Evolutionary conservation across 768 basidiomycete species (phyloP), one percentile per base, ranked within the genome.

Genomic region (Kockovaella imperatae): DNA sequence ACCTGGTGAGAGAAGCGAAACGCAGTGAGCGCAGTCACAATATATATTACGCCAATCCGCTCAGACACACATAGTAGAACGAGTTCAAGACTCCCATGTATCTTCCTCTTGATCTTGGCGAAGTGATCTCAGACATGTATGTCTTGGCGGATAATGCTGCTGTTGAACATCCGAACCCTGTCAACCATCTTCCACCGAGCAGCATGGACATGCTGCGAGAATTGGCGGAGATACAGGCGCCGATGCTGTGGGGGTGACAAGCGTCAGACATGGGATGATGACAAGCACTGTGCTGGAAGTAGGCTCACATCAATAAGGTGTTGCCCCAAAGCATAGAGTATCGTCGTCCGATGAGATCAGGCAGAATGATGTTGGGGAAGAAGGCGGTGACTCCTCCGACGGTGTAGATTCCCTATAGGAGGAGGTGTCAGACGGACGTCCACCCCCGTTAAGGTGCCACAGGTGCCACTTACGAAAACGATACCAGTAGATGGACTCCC

Each of bases 311-410:
- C 21, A 78, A 50, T 43, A 76, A 62, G 6, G 68, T 48, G 53
- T 78, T 78, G 8, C 75, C 77, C 39, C 73, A 70, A 52, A 75
- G 75, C 78, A 79, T 79, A 7, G 74, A 73, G 53, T 75, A 74
- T 13, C 77, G 71, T 39, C 77, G 74, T 8, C 77, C 77, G 50
- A 77, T 75, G 49, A 62, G 68, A 57, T 78, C 77, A 17, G 77
- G 77, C 11, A 78, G 54, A 50, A 74, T 11, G 75, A 74, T 4
- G 42, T 32, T 74, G 11, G 53, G 25, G 41, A 64, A 53, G 45
- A 56, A 54, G 29, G 52, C 53, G 31, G 40, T 49, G 28, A 54
- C 52, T 23, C 46, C 35, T 28, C 62, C 60, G 44, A 78, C 69
- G 3, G 77, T 77, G 59, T 74, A 78, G 45, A 79, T 78, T 14